phyloP scores from a whole-genome alignment of 768 basidiomycete species.

The Xerocomus spinulosus region DNA sequence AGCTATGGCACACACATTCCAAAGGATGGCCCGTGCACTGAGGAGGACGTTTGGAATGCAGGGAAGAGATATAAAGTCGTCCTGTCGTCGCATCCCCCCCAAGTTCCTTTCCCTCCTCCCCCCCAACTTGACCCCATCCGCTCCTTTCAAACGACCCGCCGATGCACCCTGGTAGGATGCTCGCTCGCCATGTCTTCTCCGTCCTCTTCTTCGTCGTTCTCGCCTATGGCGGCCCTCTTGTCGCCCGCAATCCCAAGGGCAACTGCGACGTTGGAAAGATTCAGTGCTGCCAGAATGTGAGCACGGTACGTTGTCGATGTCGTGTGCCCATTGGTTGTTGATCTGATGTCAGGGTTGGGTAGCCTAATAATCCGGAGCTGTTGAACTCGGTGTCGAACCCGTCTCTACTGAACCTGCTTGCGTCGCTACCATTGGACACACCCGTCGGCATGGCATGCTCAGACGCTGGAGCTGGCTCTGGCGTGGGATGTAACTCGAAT shows the following conservation, averaged over 20 bases:
- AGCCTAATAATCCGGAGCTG: constrained; percentile 12
- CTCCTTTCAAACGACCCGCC: constrained; percentile 19
- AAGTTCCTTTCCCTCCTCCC: constrained; percentile 4
- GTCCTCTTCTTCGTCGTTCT: constrained; percentile 17
- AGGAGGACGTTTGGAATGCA: constrained; percentile 9
- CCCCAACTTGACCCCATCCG: constrained; percentile 16
- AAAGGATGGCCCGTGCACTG: not conserved
- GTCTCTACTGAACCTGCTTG: constrained; percentile 4
- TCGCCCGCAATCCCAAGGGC: constrained; percentile 24
- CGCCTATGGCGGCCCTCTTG: constrained; percentile 18
- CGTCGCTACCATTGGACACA: not conserved
- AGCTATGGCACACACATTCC: not conserved
- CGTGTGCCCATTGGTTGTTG: not conserved
- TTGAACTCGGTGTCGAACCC: not conserved
- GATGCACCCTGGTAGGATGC: constrained; percentile 12
- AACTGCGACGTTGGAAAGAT: constrained; percentile 18
- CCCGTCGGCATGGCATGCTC: constrained; percentile 22
- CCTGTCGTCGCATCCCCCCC: constrained; percentile 2
- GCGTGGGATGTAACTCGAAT: constrained; percentile 10
- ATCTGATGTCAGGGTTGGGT: constrained; percentile 3
- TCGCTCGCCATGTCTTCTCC: constrained; percentile 9
- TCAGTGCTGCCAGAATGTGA: constrained; percentile 20
- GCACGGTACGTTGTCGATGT: constrained; percentile 14
- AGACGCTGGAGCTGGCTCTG: constrained; percentile 23
- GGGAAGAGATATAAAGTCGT: constrained; percentile 17